Evolutionary conservation across 1,284 basidiomycete species (phyloP), one percentile per base, ranked within the genome.

Genomic region (Rhodotorula sp.): DNA sequence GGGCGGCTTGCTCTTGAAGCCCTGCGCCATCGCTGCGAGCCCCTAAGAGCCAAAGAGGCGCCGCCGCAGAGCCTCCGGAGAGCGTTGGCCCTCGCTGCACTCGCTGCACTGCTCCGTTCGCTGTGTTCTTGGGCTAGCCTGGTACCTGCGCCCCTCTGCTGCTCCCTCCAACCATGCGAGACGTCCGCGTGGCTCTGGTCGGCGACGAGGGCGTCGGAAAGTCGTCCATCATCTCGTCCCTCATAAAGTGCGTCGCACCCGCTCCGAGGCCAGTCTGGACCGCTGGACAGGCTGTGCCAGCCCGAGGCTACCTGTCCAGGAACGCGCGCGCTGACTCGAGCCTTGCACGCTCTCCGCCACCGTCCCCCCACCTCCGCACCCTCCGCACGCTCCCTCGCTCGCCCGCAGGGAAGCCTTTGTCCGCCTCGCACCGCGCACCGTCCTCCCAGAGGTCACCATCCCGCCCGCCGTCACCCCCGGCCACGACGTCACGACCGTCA

Each of bases 191-290:
- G 80, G 88, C 96, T 75, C 87, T 97, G 79, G 92, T 96, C 72
- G 94, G 94, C 75, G 95, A 97, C 83, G 93, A 94, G 84, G 91
- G 91, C 76, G 93, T 95, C 77, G 93, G 93, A 76, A 96, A 96
- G 85, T 93, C 91, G 81, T 93, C 92, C 55, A 93, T 97, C 80
- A 89, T 97, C 80, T 96, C 92, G 21, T 93, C 92, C 48, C 87
- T 97, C 80, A 96, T 80, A 65, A 78, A 80, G 74, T 75, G 14
- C 53, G 73, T 67, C 54, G 8, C 10, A 16, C 25, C 44, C n/a
- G 1, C 5, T 21, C 61, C 16, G 16, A 17, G 14, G 16, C 27
- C 14, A 4, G 0, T 34, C 14, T 14, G 25, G 25, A 14, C 4
- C 53, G 27, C 8, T 14, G 1, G n/a, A 25, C 25, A 17, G 14